phyloP scores from a whole-genome alignment of 1,284 basidiomycete species.

The Leccinum pachyderme region DNA sequence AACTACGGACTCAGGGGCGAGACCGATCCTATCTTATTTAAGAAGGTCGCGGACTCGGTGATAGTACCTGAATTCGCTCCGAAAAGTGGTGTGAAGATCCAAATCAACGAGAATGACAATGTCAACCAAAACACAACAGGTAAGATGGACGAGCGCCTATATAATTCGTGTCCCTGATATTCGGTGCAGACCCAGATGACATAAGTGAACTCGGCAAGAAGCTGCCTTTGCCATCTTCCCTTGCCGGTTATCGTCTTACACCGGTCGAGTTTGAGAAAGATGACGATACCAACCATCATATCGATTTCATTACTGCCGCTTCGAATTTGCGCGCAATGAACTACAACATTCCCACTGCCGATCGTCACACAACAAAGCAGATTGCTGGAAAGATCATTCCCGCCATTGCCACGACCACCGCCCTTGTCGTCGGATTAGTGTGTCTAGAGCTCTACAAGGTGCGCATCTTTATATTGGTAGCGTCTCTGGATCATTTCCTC shows the following conservation, averaged over 20 bases:
- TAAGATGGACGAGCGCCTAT: conserved; percentile 22
- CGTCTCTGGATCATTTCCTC: neutral
- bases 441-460: conserved; percentile 98
- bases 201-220: conserved; percentile 57
- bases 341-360: conserved; percentile 88
- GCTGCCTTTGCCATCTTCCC: conserved; percentile 83
- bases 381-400: conserved; percentile 99
- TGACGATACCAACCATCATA: conserved; percentile 97
- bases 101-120: conserved; percentile 93
- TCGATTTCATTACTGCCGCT: conserved; percentile 98
- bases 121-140: conserved; percentile 53
- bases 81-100: conserved; percentile 90
- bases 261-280: conserved; percentile 99
- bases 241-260: conserved; percentile 92
- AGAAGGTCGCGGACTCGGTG: conserved; percentile 83
- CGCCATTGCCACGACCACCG: conserved; percentile 98
- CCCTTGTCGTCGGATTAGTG: conserved; percentile 91
- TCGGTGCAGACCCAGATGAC: conserved; percentile 50
- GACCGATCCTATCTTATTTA: conserved; percentile 77
- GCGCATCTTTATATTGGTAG: conserved; percentile 11
- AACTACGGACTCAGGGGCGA: conserved; percentile 98
- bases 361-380: conserved; percentile 95
- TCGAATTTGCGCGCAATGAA: conserved; percentile 97
- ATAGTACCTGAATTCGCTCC: conserved; percentile 93
- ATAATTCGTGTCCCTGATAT: conserved; percentile 7